Evolutionary conservation across 1,284 basidiomycete genomes (phyloP), one percentile per base, ranked within the genome.

Genomic region (Ganoderma multipileum): DNA sequence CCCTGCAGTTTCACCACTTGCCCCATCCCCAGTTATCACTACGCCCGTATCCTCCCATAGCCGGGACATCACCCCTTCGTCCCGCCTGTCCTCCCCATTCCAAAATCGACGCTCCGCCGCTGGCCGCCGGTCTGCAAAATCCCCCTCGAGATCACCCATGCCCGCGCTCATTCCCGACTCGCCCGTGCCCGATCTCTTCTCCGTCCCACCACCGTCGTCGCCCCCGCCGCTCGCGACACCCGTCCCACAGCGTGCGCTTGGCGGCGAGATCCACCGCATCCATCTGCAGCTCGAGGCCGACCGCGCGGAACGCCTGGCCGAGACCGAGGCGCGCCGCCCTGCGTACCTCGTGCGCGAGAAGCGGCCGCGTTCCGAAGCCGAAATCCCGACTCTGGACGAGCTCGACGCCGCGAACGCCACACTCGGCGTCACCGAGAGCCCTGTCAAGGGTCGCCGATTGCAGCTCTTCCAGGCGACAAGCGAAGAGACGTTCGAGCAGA

Each of bases 401-500:
- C 68, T 70, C 65, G 73, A 74, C 36, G 50, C 66, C 12, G 74
- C 72, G 2, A 67, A 73, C 60, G 75, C 81, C 2, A 79, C 81
- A 30, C 79, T 92, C 33, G 90, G 90, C 16, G 87, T 93, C 44
- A 85, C 83, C 71, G 87, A 89, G 70, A 92, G 87, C 73, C 91
- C 92, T 0, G 77, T 83, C 63, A 92, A 90, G 79, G 92, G 92
- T 0, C 82, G 92, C 63, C 82, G 91, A 64, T 79, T 93, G 47
- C 89, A 88, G 72, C 77, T 94, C 41, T 93, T 94, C 78, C 91
- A 92, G 77, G 90, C 91, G 79, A 93, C 92, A 0, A 91, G 90
- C 9, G 91, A 92, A 65, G 92, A 93, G 79, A 92, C 91, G 75
- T 93, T 94, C 72, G 91, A 93, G 76, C 90, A 93, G 79, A 91